Evolutionary conservation across 768 basidiomycete species (phyloP).

Genomic region (Panellus pusillus): DNA sequence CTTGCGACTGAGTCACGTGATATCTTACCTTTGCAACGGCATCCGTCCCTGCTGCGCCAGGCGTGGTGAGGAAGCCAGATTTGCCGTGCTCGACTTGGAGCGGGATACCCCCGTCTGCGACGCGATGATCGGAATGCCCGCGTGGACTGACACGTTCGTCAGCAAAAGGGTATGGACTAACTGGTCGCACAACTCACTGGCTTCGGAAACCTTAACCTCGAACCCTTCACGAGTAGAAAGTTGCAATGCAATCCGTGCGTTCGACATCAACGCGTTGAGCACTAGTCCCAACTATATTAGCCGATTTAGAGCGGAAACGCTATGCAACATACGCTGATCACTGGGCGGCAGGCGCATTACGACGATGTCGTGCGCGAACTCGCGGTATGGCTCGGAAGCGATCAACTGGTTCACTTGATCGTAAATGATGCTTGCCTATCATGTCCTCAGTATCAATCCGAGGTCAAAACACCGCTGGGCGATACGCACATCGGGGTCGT

Average conservation of each 20-base stretch:
- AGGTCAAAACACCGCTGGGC: too few species aligned
- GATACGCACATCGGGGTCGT: slow-evolving; percentile 75
- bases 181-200: slow-evolving; percentile 26
- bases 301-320: slow-evolving; percentile 2
- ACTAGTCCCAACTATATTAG: slow-evolving; percentile 40
- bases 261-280: slow-evolving; percentile 86
- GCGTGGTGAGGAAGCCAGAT: slow-evolving; percentile 81
- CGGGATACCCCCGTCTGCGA: slow-evolving; percentile 90
- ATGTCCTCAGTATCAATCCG: neutral
- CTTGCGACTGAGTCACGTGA: too few species aligned
- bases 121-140: slow-evolving; percentile 84
- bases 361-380: slow-evolving; percentile 62
- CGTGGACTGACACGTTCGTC: slow-evolving; percentile 50
- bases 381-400: slow-evolving; percentile 47
- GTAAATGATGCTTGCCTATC: slow-evolving; percentile 74
- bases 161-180: neutral
- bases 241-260: slow-evolving; percentile 87
- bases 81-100: slow-evolving; percentile 87
- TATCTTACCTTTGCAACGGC: slow-evolving; percentile 54
- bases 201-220: slow-evolving; percentile 96
- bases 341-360: slow-evolving; percentile 82
- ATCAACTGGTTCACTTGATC: slow-evolving; percentile 72
- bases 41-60: slow-evolving; percentile 60
- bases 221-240: slow-evolving; percentile 94
- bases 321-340: slow-evolving; percentile 64